Base-by-base conservation (phyloP, 306 rosid species). In the Pterocarpus santalinus region DNA sequence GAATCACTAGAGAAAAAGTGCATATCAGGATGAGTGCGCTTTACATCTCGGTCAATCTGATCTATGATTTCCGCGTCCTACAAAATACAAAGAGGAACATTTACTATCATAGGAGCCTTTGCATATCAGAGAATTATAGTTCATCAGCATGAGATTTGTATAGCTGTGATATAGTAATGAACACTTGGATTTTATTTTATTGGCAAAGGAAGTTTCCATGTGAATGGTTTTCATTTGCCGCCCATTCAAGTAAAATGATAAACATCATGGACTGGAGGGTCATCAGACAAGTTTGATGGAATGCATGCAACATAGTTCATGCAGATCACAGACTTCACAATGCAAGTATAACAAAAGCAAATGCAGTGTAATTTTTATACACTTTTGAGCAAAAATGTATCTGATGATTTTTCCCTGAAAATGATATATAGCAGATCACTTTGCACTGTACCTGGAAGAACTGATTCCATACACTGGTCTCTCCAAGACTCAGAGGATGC, bases 11-110 rank as follows among this genome's bases (percentile, higher is more conserved):
- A 96, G 86, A 96, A 96, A 79, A 96, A 96, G 84, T 89, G 94
- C 94, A 96, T 82, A 82, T 96, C 99, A 66, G 99, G 99, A 88
- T 96, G 99, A 80, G 99, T 96, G 61, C 99, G 99, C 88, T 80
- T 93, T 65, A 96, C 99, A 81, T 96, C 99, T 84, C 99, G 89
- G 76, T 96, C 99, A 75, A 96, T 93, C 88, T 96, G 99, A 72
- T 96, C 98, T 74, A 96, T 90, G 81, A 96, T 96, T 85, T 93
- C 99, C 8, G 97, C 82, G 85, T 96, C 99, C 99, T 96, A 66
- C 84, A 90, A 68, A 81, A 80, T 52, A 81, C 77, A 83, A 80
- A 33, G 44, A 68, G 64, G 73, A 41, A 68, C 53, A 62, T 69
- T 83, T 46, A 67, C 76, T 65, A 69, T 73, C 69, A 53, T 53